Conservation (phyloP, 345 rosid species). For the Eucalyptus microcorys region DNA sequence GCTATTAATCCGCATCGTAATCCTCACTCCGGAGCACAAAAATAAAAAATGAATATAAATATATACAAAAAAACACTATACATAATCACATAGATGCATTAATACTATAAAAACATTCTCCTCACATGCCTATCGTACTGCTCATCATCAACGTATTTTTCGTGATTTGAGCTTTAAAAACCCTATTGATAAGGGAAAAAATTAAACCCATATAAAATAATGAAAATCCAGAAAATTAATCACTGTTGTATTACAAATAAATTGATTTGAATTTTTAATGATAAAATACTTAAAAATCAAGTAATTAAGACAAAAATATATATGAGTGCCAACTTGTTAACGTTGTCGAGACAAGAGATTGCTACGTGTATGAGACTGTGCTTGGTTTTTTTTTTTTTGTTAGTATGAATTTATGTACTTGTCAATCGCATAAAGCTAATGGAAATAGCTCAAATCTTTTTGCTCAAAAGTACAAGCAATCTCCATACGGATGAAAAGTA, state of each 20-base stretch:
- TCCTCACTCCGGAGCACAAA: no score
- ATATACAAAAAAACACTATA: no score
- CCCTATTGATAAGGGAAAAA: background rate
- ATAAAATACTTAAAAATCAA: no score
- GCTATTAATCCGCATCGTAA: background rate
- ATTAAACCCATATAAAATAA: no score
- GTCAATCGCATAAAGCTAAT: background rate
- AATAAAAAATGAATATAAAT: no score
- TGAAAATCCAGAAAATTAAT: background rate
- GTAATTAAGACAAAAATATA: background rate
- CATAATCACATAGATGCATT: no score
- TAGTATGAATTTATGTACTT: background rate
- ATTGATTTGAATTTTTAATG: no score
- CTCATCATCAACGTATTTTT: background rate
- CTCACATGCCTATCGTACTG: background rate
- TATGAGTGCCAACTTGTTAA: background rate
- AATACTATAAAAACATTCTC: background rate
- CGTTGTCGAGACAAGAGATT: no score
- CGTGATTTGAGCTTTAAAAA: background rate
- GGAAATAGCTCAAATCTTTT: background rate
- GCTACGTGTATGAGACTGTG: fast-evolving
- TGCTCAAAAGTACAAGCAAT: no score
- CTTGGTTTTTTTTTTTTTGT: no score
- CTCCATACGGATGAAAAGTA: background rate
- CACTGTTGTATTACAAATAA: no score